Evolutionary conservation across 108 stramenopile species (phyloP).

Genomic region (Cylindrotheca closterium): DNA sequence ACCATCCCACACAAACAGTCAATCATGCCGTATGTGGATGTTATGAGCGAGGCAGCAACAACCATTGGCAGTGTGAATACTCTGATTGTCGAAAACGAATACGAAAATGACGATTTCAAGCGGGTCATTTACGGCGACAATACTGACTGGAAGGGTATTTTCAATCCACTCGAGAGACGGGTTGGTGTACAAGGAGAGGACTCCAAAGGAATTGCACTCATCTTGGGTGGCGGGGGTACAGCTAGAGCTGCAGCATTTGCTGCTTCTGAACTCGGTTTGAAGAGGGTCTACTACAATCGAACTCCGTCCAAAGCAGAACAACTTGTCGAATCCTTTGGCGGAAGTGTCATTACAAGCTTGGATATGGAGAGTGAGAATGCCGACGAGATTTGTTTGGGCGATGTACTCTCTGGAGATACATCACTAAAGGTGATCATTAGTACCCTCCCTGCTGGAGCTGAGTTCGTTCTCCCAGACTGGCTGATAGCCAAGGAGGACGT

Average conservation of each 20-base stretch:
- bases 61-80: slow-evolving; percentile 99
- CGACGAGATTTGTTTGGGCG: slow-evolving; percentile 33
- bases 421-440: slow-evolving; percentile 81
- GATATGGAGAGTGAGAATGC: slow-evolving; percentile 25
- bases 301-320: slow-evolving; percentile 88
- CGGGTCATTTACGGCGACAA: slow-evolving; percentile 92
- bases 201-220: slow-evolving; percentile 60
- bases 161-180: slow-evolving; percentile 78
- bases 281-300: slow-evolving; percentile 91
- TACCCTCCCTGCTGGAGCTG: slow-evolving; percentile 90
- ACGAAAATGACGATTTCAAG: slow-evolving; percentile 29
- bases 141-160: slow-evolving; percentile 99
- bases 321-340: slow-evolving; percentile 89
- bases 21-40: slow-evolving; percentile 90
- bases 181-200: slow-evolving; percentile 44
- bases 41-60: slow-evolving; percentile 88
- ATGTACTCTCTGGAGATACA: slow-evolving; percentile 20
- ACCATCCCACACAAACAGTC: slow-evolving; percentile 99
- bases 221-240: slow-evolving; percentile 97
- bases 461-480: slow-evolving; percentile 86
- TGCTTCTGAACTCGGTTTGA: slow-evolving; percentile 77
- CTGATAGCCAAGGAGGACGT: slow-evolving; percentile 39
- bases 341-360: slow-evolving; percentile 69
- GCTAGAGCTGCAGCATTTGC: slow-evolving; percentile 95
- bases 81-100: slow-evolving; percentile 67